phyloP scores from a whole-genome alignment of 1,284 basidiomycete genomes.

The Vanrija sp. region DNA sequence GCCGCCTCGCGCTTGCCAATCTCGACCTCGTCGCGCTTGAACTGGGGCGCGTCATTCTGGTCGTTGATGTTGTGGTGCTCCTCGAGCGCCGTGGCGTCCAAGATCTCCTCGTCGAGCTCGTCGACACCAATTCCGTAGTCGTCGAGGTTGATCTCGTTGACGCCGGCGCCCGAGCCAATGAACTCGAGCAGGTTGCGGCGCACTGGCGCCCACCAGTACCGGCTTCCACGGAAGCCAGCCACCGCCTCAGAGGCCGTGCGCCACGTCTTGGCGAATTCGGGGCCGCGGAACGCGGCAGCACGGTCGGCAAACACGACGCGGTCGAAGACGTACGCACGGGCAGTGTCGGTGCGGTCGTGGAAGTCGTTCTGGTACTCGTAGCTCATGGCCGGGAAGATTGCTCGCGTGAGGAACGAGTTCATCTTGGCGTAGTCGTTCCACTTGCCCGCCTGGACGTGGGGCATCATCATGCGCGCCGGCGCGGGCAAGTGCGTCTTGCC shows the following conservation, averaged over 20 bases:
- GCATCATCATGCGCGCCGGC: conserved; percentile 68
- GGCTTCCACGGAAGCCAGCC: conserved; percentile 60
- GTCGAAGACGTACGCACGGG: conserved; percentile 69
- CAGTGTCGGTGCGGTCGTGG: conserved; percentile 60
- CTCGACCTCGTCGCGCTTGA: background rate
- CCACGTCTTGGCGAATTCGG: conserved; percentile 64
- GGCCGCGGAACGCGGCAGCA: conserved; percentile 69
- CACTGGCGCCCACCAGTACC: conserved; percentile 75
- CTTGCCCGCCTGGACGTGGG: conserved; percentile 63
- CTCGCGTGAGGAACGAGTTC: conserved; percentile 66
- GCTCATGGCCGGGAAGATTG: conserved; percentile 65
- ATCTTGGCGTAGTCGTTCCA: conserved; percentile 78
- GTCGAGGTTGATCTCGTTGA: conserved; percentile 13
- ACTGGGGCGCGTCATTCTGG: background rate
- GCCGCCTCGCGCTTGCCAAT: background rate
- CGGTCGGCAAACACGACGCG: conserved; percentile 78
- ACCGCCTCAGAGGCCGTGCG: conserved; percentile 71
- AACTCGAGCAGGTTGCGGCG: conserved; percentile 68
- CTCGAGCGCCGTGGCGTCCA: conserved; percentile 28
- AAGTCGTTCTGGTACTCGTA: conserved; percentile 58
- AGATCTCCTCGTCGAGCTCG: conserved; percentile 2
- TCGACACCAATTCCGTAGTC: conserved; percentile 44
- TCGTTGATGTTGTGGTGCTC: conserved; percentile 7
- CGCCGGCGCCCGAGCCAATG: conserved; percentile 54
- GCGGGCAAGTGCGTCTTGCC: conserved; percentile 64